These are phyloP conservation scores for Blastosporella zonata DNA, from an alignment of 1,284 basidiomycete species.

Conservation along the genomic window DNA sequence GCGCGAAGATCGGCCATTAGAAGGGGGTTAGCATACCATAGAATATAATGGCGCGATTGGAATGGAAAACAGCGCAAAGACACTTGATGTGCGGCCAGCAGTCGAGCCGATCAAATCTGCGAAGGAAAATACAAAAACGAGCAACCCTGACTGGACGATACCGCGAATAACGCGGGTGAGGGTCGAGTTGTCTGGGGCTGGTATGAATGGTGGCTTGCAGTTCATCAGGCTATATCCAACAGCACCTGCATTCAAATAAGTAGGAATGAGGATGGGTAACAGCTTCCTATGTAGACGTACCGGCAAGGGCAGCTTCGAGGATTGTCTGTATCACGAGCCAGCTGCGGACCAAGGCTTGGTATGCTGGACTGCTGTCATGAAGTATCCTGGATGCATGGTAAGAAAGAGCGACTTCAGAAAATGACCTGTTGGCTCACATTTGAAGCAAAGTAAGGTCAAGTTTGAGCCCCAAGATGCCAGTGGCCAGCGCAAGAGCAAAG, in stretches of 20 bases:
- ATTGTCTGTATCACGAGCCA: constrained; percentile 10
- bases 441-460: constrained; percentile 16
- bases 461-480: constrained; percentile 15
- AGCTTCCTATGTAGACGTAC: constrained; percentile 2
- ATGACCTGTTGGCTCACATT: constrained; percentile 12
- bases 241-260: background rate
- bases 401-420: background rate
- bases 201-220: constrained; percentile 14
- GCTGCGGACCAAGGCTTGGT: background rate
- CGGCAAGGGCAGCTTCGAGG: constrained; percentile 12
- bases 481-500: constrained; percentile 17
- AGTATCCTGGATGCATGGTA: background rate
- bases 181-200: background rate
- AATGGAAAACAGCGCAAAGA: constrained; percentile 20
- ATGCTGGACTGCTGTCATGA: background rate
- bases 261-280: background rate
- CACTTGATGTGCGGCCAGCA: constrained; percentile 15
- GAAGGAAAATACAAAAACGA: constrained; percentile 19
- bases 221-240: constrained; percentile 10
- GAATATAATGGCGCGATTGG: constrained; percentile 24
- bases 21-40: constrained; percentile 11
- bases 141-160: constrained; percentile 17
- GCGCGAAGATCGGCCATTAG: background rate
- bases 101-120: constrained; percentile 18
- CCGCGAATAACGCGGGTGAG: constrained; percentile 10